Base-by-base conservation (phyloP, 495 filamentous ascomycete species). In the Aspergillus nidulans region DNA sequence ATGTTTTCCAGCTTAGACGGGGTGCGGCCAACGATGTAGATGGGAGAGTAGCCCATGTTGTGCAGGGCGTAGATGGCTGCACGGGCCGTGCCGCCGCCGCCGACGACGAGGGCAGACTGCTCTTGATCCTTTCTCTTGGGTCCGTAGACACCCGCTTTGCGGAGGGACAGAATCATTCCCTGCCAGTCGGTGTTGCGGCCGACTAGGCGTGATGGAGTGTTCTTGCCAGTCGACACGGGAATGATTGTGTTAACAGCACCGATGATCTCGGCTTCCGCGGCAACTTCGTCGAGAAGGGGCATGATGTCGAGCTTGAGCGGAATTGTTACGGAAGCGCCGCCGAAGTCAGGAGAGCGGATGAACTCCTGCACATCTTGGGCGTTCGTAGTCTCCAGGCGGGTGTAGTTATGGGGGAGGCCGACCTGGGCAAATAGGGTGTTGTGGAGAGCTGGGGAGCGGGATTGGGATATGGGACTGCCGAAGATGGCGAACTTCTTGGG, bases 101-200 rank as follows among this genome's bases (percentile, higher is more conserved):
- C 94, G 53, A 97, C 81, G 16, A 97, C 91, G 23, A 73, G 72
- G 62, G 74, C 70, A 2, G 30, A 34, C 30, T 34, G 42, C 72
- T 72, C 36, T 63, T 63, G 40, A 57, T 61, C 44, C 69, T 70
- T 39, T 56, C 61, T 43, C 42, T 71, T 64, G 57, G 59, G 60
- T 59, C 70, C 71, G 53, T 67, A 73, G 20, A 89, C 73, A 24
- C 89, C 88, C 3, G 85, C 85, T 38, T 83, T 81, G 50, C 84
- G 83, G n/a, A 99, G 84, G 3, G 88, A 85, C 49, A 82, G 80
- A 12, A 84, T 82, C 85, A 99, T 99, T 42, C 94, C 94, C 59
- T 84, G 80, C 91, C 92, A 99, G 76, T 99, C 94, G 19, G 92
- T 97, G 74, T 99, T 99, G 63, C 89, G 87, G 15, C 94, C 94